phyloP scores from a whole-genome alignment of 805 yeast genomes.

The Ogataea trehaloabstinens region DNA sequence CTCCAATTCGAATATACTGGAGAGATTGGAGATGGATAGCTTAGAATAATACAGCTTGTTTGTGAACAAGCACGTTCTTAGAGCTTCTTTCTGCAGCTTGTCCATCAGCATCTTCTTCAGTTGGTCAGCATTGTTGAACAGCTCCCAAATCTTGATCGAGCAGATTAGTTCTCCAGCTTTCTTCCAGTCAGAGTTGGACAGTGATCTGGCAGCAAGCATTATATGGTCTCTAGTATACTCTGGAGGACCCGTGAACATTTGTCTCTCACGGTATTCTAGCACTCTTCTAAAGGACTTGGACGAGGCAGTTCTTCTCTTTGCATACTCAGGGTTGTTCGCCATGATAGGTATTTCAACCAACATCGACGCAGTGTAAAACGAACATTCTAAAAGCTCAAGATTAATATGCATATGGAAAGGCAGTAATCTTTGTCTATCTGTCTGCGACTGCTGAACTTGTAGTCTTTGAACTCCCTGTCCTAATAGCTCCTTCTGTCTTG shows the following conservation, averaged over 20 bases:
- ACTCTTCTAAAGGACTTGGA: slow-evolving; percentile 87
- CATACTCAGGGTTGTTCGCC: slow-evolving; percentile 68
- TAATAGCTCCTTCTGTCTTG: slow-evolving; percentile 83
- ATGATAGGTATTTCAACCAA: slow-evolving; percentile 89
- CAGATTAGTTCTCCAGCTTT: slow-evolving; percentile 68
- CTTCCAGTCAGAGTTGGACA: slow-evolving; percentile 89
- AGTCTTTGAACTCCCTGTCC: slow-evolving; percentile 86
- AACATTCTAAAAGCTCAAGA: slow-evolving; percentile 90
- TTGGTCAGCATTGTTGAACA: slow-evolving; percentile 66
- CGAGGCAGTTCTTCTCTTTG: slow-evolving; percentile 49
- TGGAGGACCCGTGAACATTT: slow-evolving; percentile 95
- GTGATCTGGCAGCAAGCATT: slow-evolving; percentile 85
- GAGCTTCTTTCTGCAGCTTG: slow-evolving; percentile 84
- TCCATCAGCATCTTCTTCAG: slow-evolving; percentile 70
- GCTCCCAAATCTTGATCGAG: slow-evolving; percentile 81
- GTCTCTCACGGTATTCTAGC: slow-evolving; percentile 90
- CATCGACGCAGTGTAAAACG: slow-evolving; percentile 84
- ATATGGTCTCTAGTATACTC: slow-evolving; percentile 93
- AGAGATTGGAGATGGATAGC: slow-evolving; percentile 64
- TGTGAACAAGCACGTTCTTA: slow-evolving; percentile 88
- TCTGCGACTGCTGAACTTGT: slow-evolving; percentile 42
- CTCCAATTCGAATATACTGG: slow-evolving; percentile 63
- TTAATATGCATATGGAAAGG: slow-evolving; percentile 99
- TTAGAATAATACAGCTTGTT: slow-evolving; percentile 75
- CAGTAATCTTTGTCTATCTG: slow-evolving; percentile 76